Conservation (phyloP, 768 basidiomycete genomes). For the Holtermanniella nyarrowii region DNA sequence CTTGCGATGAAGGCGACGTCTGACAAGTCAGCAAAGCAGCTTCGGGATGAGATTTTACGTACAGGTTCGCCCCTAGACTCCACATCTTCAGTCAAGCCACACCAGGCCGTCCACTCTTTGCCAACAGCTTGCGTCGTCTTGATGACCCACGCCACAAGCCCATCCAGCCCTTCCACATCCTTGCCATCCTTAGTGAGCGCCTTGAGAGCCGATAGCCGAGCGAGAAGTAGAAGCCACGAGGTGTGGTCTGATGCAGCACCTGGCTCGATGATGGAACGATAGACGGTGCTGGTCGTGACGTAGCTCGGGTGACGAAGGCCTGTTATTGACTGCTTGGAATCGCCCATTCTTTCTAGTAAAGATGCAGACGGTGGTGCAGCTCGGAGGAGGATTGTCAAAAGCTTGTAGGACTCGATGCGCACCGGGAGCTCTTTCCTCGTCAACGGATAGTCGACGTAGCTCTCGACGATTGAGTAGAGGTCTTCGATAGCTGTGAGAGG, state of each 20-base stretch:
- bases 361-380: not conserved
- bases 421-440: not conserved
- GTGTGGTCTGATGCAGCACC: not conserved
- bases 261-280: not conserved
- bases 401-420: not conserved
- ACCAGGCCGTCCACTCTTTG: constrained; percentile 30
- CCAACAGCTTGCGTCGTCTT: constrained; percentile 9
- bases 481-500: not conserved
- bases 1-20: constrained; percentile 9
- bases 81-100: constrained; percentile 5
- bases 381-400: not conserved
- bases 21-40: not conserved
- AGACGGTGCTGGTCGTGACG: not conserved
- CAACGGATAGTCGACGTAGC: not conserved
- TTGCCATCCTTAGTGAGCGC: constrained; percentile 46
- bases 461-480: not conserved
- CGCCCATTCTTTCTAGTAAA: not conserved
- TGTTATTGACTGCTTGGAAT: not conserved
- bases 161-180: constrained; percentile 15
- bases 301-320: not conserved
- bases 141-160: constrained; percentile 33
- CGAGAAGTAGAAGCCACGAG: constrained; percentile 47
- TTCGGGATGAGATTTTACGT: not conserved
- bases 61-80: too few species aligned
- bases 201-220: constrained; percentile 86